Evolutionary conservation across 345 rosid genomes (phyloP).

Genomic region (Euphorbia pulcherrima): DNA sequence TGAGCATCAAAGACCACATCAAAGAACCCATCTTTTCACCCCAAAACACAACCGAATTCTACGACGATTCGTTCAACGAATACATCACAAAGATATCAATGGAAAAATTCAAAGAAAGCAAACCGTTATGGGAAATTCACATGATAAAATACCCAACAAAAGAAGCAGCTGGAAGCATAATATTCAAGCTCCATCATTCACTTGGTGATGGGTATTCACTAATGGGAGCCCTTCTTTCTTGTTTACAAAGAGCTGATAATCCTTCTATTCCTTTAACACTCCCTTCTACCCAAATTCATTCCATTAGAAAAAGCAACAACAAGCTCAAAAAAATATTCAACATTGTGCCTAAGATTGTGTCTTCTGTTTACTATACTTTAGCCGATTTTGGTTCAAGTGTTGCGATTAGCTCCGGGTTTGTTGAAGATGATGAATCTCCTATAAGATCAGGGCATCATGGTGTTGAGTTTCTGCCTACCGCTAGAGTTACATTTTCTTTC

Average conservation of each 20-base stretch:
- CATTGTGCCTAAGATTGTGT: no score
- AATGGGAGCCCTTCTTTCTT: constrained; percentile 56
- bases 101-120: no score
- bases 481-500: constrained; percentile 23
- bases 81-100: constrained; percentile 35
- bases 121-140: no score
- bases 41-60: constrained; percentile 14
- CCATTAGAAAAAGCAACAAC: no score
- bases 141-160: no score
- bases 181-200: constrained; percentile 56
- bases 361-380: no score
- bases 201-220: constrained; percentile 54
- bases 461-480: constrained; percentile 32
- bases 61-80: constrained; percentile 25
- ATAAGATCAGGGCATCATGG: constrained; percentile 33
- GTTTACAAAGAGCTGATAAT: no score
- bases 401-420: constrained; percentile 24
- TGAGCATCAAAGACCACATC: no score
- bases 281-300: no score
- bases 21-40: constrained; percentile 28
- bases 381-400: constrained; percentile 36
- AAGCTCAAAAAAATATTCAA: no score
- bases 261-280: no score
- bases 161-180: no score
- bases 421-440: constrained; percentile 33